Base-by-base conservation (phyloP, 2,329 filamentous ascomycete species). In the Trichothecium sympodiale region DNA sequence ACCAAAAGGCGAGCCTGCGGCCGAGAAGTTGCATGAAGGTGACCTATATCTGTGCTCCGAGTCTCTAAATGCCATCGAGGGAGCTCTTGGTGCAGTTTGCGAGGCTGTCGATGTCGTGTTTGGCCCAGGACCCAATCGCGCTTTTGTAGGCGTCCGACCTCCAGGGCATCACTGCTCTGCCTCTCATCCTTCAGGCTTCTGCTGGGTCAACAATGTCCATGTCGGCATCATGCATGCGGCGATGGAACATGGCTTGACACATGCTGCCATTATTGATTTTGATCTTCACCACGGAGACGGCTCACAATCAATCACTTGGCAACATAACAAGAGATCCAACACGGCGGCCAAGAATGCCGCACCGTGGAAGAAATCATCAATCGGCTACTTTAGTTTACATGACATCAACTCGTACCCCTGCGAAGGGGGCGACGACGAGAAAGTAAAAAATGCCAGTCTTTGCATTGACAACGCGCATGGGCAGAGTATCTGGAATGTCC, bases 321-420 rank as follows among this genome's bases (percentile, higher is more conserved):
- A 82, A 29, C 84, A 93, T 48, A 98, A 96, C 52, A 68, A 74
- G 33, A 79, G 82, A 41, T 75, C 81, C 29, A 43, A 40, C 4
- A 65, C 61, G 13, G 64, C 79, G 29, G 56, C 75, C 6, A 87
- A 83, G 55, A 89, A 84, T 50, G 76, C 80, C 1, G 69, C 80
- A 1, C 65, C 70, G 20, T 82, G 81, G 69, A 89, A 89, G 61
- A 91, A 84, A 62, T 79, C 81, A 1, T 80, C 82, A 0, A 91
- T 96, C 48, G 91, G 88, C 8, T 98, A 98, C 54, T 96, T 94
- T 57, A 95, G 88, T 55, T 57, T 98, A 30, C 91, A 98, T 55
- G 91, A 98, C 52, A 95, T 98, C 62, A 96, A 98, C 59, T 96
- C 89, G 1, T 98, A 93, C 51, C 91, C 93, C 0, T 98, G 91